Base-by-base conservation (phyloP, 108 stramenopile genomes). In the Stephanodiscus minutulus region DNA sequence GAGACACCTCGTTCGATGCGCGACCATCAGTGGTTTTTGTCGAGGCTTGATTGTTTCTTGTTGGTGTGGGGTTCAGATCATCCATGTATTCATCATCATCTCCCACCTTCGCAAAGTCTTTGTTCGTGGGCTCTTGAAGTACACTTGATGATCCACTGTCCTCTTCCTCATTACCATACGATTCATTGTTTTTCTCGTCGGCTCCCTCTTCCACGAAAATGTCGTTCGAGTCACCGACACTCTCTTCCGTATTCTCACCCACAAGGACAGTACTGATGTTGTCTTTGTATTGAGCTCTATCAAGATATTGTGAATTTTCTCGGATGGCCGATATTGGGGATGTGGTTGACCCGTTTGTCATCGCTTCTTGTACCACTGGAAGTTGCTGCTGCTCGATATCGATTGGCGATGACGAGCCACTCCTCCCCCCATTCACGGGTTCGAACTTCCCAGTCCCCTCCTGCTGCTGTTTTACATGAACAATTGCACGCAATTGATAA, bases 401-500 rank as follows among this genome's bases (percentile, higher is more conserved):
- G n/a, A n/a, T n/a, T 27, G 48, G 57, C 13, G 73, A 60, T 20
- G 27, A 24, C 21, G 39, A 13, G n/a, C n/a, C n/a, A n/a, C n/a
- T n/a, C n/a, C n/a, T n/a, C n/a, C n/a, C n/a, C n/a, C n/a, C n/a
- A n/a, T n/a, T n/a, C n/a, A n/a, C n/a, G n/a, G n/a, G n/a, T 29
- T 44, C 24, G 9, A 10, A 21, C 15, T 58, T 43, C 4, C 24
- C 49, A 12, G 6, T 11, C n/a, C 33, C 54, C 28, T 22, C 58
- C 24, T 27, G 61, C 46, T 15, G 31, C 25, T 52, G 29, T 33
- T 77, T 37, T 36, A 47, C 29, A 7, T 77, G 66, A 27, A 72
- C 61, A 25, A 66, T 64, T 31, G 72, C 52, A 15, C 47, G 47
- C 69, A 82, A 53, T 52, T 61, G 81, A 61, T 31, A 55, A 73